These are phyloP conservation scores for Bassia scoparia DNA, from an alignment of 148 eudicot genomes.

Conservation along the genomic window DNA sequence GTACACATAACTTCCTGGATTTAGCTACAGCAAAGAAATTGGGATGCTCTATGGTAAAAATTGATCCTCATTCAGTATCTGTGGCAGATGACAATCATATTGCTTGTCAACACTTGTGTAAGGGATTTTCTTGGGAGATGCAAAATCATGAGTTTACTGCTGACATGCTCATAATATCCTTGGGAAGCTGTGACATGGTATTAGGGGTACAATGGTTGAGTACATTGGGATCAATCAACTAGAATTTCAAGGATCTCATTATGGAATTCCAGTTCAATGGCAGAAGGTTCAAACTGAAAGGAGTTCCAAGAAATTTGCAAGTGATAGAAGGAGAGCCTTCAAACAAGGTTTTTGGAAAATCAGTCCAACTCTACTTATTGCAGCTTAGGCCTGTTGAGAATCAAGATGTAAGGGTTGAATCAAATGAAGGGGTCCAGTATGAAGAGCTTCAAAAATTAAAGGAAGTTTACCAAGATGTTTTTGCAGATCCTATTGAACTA, in stretches of 20 bases:
- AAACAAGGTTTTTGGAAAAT: background rate
- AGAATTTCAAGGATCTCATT: background rate
- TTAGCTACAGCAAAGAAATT: background rate
- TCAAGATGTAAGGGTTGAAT: too few relatives aligned
- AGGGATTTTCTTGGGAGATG: background rate
- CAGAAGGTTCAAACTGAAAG: background rate
- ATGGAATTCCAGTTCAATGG: background rate
- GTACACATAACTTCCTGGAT: slow-evolving; percentile 1
- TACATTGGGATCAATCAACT: background rate
- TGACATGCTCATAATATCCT: background rate
- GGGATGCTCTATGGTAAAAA: background rate
- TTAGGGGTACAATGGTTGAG: slow-evolving; percentile 2
- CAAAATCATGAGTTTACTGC: background rate
- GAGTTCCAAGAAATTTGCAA: background rate
- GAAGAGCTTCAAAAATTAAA: background rate
- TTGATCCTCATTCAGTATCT: background rate
- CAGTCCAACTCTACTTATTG: background rate
- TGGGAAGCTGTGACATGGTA: slow-evolving; percentile 4
- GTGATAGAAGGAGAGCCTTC: background rate
- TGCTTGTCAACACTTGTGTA: background rate
- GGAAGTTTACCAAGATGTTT: background rate
- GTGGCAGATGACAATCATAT: background rate
- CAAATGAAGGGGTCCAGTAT: background rate
- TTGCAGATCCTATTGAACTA: background rate
- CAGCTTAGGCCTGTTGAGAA: background rate